These are phyloP conservation scores for Fusarium scirpi DNA, from an alignment of 2,329 filamentous ascomycete species.

Conservation along the genomic window DNA sequence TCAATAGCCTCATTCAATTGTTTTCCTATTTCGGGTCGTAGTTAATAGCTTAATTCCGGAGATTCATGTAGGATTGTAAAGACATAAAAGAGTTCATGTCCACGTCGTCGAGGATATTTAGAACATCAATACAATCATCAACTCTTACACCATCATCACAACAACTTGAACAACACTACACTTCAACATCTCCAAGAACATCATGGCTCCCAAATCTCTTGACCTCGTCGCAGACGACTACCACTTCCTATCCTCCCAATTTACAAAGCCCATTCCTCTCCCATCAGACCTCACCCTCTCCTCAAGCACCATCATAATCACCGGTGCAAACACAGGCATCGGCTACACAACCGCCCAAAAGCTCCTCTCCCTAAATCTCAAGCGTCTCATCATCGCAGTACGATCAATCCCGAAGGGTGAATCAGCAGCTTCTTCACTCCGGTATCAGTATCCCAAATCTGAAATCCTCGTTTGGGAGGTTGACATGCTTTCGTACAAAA, in stretches of 20 bases:
- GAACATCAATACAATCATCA: neutral
- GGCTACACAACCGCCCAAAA: slow-evolving; percentile 59
- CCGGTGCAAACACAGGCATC: slow-evolving; percentile 62
- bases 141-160: neutral
- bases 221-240: slow-evolving; percentile 27
- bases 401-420: slow-evolving; percentile 59
- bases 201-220: slow-evolving; percentile 45
- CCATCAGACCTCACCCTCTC: slow-evolving; percentile 22
- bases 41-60: neutral
- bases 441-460: slow-evolving; percentile 44
- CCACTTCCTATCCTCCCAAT: slow-evolving; percentile 47
- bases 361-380: slow-evolving; percentile 55
- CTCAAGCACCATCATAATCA: slow-evolving; percentile 59
- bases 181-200: neutral
- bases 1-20: slow-evolving; percentile 7
- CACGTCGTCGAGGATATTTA: neutral
- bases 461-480: slow-evolving; percentile 62
- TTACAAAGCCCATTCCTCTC: slow-evolving; percentile 39
- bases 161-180: neutral
- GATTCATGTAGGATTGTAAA: neutral
- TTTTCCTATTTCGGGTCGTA: slow-evolving; percentile 29
- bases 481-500: slow-evolving; percentile 62
- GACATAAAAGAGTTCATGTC: slow-evolving; percentile 14
- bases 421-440: slow-evolving; percentile 47
- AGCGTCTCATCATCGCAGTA: slow-evolving; percentile 61